phyloP scores from a whole-genome alignment of 305 asterid genomes.

The Solanum aculeatissimum region DNA sequence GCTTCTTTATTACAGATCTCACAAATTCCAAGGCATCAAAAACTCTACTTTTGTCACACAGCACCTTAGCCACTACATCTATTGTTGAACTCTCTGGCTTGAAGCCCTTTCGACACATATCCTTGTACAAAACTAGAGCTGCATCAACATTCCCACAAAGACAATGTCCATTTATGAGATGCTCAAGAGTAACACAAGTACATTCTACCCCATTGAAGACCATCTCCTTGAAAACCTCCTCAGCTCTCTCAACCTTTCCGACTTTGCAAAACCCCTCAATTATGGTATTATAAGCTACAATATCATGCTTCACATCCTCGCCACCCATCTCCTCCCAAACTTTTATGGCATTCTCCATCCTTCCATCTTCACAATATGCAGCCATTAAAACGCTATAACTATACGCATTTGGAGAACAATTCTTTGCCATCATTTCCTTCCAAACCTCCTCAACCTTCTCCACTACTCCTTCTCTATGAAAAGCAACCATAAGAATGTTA shows the following conservation, averaged over 20 bases:
- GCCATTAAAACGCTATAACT: conserved; percentile 58
- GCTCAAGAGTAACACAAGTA: conserved; percentile 50
- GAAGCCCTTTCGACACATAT: conserved; percentile 49
- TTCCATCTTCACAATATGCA: conserved; percentile 34
- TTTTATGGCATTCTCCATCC: conserved; percentile 40
- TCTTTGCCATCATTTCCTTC: conserved; percentile 39
- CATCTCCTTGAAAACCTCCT: conserved; percentile 64
- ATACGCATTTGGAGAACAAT: conserved; percentile 45
- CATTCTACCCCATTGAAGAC: conserved; percentile 41
- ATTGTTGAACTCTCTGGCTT: conserved; percentile 35
- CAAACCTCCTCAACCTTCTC: conserved; percentile 61
- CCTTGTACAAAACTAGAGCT: conserved; percentile 36
- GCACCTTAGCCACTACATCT: conserved; percentile 33
- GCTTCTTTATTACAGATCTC: conserved; percentile 27
- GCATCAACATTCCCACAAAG: conserved; percentile 35
- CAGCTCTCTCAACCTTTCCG: conserved; percentile 58
- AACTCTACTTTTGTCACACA: conserved; percentile 31
- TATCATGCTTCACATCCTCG: conserved; percentile 33
- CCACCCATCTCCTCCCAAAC: conserved; percentile 48
- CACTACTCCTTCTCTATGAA: conserved; percentile 55
- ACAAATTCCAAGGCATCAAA: conserved; percentile 32
- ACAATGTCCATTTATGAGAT: conserved; percentile 64
- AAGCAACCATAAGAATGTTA: conserved; percentile 59
- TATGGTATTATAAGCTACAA: conserved; percentile 47
- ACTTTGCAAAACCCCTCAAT: conserved; percentile 53